Evolutionary conservation across 225 moss, liverwort and hornwort species (phyloP).

Genomic region (Neckera pumila): DNA sequence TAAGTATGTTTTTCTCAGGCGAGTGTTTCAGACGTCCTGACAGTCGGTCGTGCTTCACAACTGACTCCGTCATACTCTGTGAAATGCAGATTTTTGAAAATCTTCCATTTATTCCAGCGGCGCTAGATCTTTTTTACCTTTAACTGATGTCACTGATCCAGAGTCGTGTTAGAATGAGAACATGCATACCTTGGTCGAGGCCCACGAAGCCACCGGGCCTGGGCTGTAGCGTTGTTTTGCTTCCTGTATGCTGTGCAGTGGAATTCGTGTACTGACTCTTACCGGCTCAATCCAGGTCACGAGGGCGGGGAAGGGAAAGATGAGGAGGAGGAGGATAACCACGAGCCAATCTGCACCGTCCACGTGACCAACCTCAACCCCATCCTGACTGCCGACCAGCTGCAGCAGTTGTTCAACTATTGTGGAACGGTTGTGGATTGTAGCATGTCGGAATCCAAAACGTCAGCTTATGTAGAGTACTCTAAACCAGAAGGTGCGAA

Average conservation of each 20-base stretch:
- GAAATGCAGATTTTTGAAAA: background rate
- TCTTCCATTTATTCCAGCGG: background rate
- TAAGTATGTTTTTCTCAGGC: too few relatives aligned
- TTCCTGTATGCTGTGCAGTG: background rate
- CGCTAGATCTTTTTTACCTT: background rate
- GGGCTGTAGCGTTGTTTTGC: background rate
- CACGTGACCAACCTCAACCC: slow-evolving; percentile 91
- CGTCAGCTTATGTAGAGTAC: slow-evolving; percentile 85
- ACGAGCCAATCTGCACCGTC: slow-evolving; percentile 59
- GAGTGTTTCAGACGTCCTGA: background rate
- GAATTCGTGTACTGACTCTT: background rate
- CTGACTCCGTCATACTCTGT: background rate
- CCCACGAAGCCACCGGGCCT: background rate
- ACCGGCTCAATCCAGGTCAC: slow-evolving; percentile 24
- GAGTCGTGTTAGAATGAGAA: background rate
- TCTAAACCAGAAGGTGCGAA: slow-evolving; percentile 88
- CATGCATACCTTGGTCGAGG: background rate
- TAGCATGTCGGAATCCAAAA: slow-evolving; percentile 84
- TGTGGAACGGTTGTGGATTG: slow-evolving; percentile 89
- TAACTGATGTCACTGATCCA: background rate
- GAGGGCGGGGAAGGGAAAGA: slow-evolving; percentile 63
- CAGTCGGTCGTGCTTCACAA: background rate
- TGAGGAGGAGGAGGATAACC: slow-evolving; percentile 39
- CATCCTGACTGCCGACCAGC: slow-evolving; percentile 76
- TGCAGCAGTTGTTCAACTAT: slow-evolving; percentile 84